These are phyloP conservation scores for Hirsutella thompsonii DNA, from an alignment of 2,329 filamentous ascomycete species.

Conservation along the genomic window DNA sequence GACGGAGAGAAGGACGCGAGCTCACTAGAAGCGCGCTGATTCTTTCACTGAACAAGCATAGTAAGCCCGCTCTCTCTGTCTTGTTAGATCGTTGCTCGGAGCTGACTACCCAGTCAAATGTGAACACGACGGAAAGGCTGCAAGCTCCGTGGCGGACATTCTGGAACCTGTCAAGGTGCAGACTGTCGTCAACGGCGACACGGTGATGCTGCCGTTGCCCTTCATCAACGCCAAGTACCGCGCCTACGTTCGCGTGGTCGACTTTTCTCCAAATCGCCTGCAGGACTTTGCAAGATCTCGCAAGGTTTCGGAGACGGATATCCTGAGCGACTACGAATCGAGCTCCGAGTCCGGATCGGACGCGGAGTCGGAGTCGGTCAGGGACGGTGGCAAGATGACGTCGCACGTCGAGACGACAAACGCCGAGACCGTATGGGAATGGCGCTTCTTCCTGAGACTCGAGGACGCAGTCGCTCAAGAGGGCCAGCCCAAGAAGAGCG, in stretches of 20 bases:
- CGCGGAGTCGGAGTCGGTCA: constrained; percentile 7
- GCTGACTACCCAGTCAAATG: constrained; percentile 25
- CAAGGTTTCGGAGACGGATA: constrained; percentile 29
- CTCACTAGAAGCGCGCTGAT: background rate
- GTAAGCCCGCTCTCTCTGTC: constrained; percentile 6
- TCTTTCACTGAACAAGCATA: constrained; percentile 17
- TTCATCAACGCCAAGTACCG: constrained; percentile 66
- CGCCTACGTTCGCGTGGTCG: constrained; percentile 60
- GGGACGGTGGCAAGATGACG: constrained; percentile 11
- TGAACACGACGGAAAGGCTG: constrained; percentile 25
- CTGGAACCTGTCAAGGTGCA: constrained; percentile 25
- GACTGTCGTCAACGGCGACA: constrained; percentile 26
- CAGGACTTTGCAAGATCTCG: constrained; percentile 53
- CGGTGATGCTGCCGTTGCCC: constrained; percentile 37
- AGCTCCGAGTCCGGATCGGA: constrained; percentile 9
- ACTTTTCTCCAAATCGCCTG: constrained; percentile 61
- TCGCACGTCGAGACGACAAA: constrained; percentile 5
- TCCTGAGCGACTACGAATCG: constrained; percentile 31
- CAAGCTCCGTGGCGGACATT: constrained; percentile 25
- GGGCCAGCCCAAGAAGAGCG: constrained; percentile 24
- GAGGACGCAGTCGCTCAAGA: constrained; percentile 45
- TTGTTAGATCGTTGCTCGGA: background rate
- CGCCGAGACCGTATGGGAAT: constrained; percentile 49
- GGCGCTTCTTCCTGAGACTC: constrained; percentile 69
- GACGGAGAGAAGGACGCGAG: constrained; percentile 8